Evolutionary conservation across 805 yeast species (phyloP).

Genomic region (Brettanomyces sp.): DNA sequence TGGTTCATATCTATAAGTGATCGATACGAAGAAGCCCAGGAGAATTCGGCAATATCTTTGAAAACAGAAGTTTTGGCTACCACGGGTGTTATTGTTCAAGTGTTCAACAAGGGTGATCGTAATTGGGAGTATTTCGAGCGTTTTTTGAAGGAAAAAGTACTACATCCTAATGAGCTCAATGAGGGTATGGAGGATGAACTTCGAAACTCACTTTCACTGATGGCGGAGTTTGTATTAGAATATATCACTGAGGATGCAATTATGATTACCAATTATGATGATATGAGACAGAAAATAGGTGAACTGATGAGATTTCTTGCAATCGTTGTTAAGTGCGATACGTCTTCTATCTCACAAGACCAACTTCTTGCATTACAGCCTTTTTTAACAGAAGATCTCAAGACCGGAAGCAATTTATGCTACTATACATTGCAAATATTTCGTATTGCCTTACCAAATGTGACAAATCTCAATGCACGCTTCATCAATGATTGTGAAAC

Average conservation of each 20-base stretch:
- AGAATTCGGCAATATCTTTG: background rate
- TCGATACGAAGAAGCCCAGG: background rate
- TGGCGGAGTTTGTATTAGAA: slow-evolving; percentile 30
- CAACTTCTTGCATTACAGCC: slow-evolving; percentile 61
- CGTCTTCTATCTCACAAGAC: slow-evolving; percentile 50
- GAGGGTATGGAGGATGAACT: slow-evolving; percentile 9
- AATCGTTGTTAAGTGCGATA: slow-evolving; percentile 43
- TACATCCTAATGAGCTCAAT: slow-evolving; percentile 22
- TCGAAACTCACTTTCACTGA: slow-evolving; percentile 13
- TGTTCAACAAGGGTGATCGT: slow-evolving; percentile 28
- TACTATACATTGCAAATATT: slow-evolving; percentile 47
- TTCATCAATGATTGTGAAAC: slow-evolving; percentile 42
- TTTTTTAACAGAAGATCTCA: slow-evolving; percentile 41
- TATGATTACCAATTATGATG: slow-evolving; percentile 15
- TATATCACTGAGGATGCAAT: slow-evolving; percentile 25
- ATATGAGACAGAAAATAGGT: slow-evolving; percentile 20
- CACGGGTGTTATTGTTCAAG: slow-evolving; percentile 24
- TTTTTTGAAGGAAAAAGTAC: slow-evolving; percentile 36
- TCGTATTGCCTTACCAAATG: slow-evolving; percentile 35
- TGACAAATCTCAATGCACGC: slow-evolving; percentile 36
- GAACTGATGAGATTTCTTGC: slow-evolving; percentile 42
- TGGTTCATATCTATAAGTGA: slow-evolving; percentile 23
- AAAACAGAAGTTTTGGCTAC: background rate
- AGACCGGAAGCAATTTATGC: slow-evolving; percentile 31
- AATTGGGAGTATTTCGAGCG: slow-evolving; percentile 36